Percentiles rank a stretch among this genome's conserved stretches.
phyloP scores from a whole-genome alignment of 1,284 basidiomycete species.

The Vanrija sp. region DNA sequence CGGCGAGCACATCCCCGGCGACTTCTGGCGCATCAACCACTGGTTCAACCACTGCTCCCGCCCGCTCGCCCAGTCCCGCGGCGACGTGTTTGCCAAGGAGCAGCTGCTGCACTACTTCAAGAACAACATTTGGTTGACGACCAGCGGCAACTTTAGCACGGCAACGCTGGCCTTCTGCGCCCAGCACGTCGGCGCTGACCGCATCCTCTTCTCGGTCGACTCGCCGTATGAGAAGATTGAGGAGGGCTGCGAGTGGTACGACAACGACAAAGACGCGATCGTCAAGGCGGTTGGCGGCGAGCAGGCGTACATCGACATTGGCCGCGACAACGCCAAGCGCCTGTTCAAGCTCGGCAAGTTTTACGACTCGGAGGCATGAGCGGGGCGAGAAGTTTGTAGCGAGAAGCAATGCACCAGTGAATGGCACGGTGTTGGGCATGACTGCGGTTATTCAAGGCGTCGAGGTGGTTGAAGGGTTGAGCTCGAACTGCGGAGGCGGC shows the following conservation, averaged over 20 bases:
- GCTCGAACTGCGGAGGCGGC: no score
- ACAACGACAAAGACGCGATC: conserved; percentile 12
- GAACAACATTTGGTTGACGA: conserved; percentile 23
- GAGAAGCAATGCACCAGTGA: no score
- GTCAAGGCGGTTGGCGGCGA: conserved; percentile 15
- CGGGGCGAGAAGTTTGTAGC: not conserved
- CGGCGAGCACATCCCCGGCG: conserved; percentile 43
- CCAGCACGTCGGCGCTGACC: conserved; percentile 33
- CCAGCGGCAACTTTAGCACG: conserved; percentile 17
- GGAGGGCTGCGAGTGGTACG: conserved; percentile 39
- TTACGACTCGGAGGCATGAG: conserved; percentile 15
- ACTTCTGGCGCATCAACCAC: conserved; percentile 44
- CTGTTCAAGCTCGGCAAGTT: conserved; percentile 22
- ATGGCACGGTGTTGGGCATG: no score
- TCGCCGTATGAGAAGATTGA: conserved; percentile 44
- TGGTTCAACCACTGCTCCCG: conserved; percentile 37
- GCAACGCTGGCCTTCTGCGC: conserved; percentile 31
- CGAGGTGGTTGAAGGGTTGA: no score
- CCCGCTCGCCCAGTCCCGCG: conserved; percentile 14
- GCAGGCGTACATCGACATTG: conserved; percentile 17
- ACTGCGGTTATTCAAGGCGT: no score
- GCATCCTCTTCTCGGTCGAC: conserved; percentile 44
- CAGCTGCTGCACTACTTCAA: conserved; percentile 18
- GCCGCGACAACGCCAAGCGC: conserved; percentile 20
- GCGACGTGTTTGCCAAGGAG: conserved; percentile 32